Evolutionary conservation across 176 grass and related monocot genomes (phyloP).

Genomic region (Poa pratensis): DNA sequence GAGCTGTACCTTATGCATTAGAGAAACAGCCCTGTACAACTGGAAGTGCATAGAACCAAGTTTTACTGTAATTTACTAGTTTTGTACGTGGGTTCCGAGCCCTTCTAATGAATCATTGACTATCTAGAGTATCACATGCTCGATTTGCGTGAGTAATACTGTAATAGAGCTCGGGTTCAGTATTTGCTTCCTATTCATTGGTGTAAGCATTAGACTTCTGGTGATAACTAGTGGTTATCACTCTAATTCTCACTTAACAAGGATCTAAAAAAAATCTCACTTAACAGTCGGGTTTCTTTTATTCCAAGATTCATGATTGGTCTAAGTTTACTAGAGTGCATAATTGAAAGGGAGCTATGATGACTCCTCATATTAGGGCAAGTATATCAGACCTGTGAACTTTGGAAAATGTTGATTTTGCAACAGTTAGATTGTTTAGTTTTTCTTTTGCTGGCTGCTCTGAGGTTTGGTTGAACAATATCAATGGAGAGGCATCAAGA

Average conservation of each 20-base stretch:
- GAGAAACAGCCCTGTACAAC: background rate
- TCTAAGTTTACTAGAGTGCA: background rate
- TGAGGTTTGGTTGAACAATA: background rate
- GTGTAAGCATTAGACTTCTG: background rate
- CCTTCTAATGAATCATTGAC: background rate
- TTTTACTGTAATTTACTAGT: background rate
- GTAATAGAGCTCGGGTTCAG: conserved; percentile 12
- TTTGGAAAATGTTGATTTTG: background rate
- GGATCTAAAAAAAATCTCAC: too few species aligned
- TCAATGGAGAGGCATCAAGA: background rate
- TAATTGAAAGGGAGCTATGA: background rate
- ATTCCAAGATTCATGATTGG: background rate
- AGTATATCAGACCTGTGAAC: background rate
- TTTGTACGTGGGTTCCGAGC: background rate
- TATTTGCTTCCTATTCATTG: background rate
- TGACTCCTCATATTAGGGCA: background rate
- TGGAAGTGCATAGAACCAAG: background rate
- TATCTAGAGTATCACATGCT: background rate
- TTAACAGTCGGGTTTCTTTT: background rate
- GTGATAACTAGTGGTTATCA: background rate
- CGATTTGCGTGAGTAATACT: background rate
- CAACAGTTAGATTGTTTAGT: background rate
- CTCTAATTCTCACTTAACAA: background rate
- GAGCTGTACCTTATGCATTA: background rate
- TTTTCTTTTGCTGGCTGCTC: background rate